phyloP scores from a whole-genome alignment of 495 filamentous ascomycete genomes.

The Lasiosphaeria ovina region DNA sequence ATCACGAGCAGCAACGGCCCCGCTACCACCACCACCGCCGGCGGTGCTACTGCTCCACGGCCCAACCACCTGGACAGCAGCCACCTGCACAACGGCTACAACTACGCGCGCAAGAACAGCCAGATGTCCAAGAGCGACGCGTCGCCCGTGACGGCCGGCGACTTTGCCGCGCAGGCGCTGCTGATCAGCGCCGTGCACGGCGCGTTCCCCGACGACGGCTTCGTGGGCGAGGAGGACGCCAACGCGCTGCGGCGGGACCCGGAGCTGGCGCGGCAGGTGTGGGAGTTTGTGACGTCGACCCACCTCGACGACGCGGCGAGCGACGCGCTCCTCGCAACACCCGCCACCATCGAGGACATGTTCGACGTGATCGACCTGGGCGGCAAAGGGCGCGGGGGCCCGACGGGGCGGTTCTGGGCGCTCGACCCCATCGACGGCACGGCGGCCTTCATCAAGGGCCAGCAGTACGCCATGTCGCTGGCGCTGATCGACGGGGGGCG shows the following conservation, averaged over 20 bases:
- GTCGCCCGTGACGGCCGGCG: conserved; percentile 56
- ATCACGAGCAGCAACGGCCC: not conserved
- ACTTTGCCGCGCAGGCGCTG: conserved; percentile 56
- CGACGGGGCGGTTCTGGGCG: conserved; percentile 50
- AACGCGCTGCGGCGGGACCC: conserved; percentile 44
- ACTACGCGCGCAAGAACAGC: conserved; percentile 9
- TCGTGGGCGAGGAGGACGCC: conserved; percentile 56
- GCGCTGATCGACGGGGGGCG: conserved; percentile 51
- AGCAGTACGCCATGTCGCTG: conserved; percentile 59
- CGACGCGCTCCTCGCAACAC: conserved; percentile 40
- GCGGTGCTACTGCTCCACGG: no score
- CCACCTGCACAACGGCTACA: conserved; percentile 11
- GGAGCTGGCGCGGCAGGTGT: conserved; percentile 46
- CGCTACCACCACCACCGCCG: not conserved
- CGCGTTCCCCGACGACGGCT: conserved; percentile 49
- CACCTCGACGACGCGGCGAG: conserved; percentile 38
- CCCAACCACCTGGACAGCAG: not conserved
- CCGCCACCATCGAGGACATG: conserved; percentile 48
- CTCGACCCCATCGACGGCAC: conserved; percentile 65
- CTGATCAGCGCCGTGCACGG: conserved; percentile 53
- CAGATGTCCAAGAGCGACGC: conserved; percentile 50
- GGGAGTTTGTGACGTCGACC: conserved; percentile 44
- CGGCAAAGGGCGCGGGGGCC: conserved; percentile 38
- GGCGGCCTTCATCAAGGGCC: conserved; percentile 51
- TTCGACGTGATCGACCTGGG: conserved; percentile 56